Conservation (phyloP, 2,329 filamentous ascomycete species). For the Huntiella omanensis region DNA sequence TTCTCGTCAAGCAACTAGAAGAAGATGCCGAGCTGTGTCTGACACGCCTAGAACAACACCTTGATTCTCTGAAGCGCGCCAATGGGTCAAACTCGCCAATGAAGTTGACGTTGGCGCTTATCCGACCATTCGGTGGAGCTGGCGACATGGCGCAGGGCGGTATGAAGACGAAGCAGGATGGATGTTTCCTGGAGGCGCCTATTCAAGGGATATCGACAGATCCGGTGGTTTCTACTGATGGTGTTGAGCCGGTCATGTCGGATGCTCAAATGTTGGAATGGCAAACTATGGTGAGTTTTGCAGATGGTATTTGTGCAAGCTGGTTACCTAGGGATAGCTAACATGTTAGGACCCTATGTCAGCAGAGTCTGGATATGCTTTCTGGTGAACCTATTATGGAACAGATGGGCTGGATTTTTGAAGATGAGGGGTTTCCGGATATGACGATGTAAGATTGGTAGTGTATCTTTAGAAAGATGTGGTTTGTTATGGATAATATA, state of each 20-base stretch:
- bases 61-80: neutral
- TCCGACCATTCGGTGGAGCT: neutral
- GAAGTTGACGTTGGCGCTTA: neutral
- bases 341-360: neutral
- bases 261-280: conserved; percentile 7
- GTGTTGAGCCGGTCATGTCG: neutral
- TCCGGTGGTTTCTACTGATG: too few species aligned
- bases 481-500: neutral
- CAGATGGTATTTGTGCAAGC: neutral
- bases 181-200: too few species aligned
- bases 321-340: neutral
- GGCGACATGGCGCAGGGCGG: neutral
- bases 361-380: conserved; percentile 3
- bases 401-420: conserved; percentile 5
- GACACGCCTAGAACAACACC: conserved; percentile 17
- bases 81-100: neutral
- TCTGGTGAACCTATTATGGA: neutral
- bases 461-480: neutral
- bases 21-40: conserved; percentile 19
- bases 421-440: conserved; percentile 1
- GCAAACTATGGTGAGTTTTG: conserved; percentile 7
- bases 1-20: conserved; percentile 22
- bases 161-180: neutral
- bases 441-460: neutral
- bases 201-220: too few species aligned